Evolutionary conservation across 345 rosid genomes (phyloP), one percentile per base, ranked within the genome.

Genomic region (Gossypium longicalyx): DNA sequence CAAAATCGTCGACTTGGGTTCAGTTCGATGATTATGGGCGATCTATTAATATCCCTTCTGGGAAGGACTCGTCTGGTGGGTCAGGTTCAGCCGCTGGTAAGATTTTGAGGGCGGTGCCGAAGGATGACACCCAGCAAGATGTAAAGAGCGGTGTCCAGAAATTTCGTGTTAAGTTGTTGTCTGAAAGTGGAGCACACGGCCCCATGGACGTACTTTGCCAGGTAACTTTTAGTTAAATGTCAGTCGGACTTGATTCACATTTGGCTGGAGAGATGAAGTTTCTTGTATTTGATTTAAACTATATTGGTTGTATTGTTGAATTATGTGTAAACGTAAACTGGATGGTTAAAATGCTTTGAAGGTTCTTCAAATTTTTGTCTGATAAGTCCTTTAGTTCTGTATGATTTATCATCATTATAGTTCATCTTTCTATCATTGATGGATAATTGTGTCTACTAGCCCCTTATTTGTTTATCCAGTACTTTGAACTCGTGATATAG

Each of bases 1-100:
- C 97, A 2, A 95, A 89, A 60, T 90, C 97, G 12, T 89, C 98
- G 0, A 81, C 89, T 25, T 89, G 87, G 76, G 81, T 91, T 1
- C 77, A 82, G 78, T 96, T 96, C 41, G 99, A 96, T 76, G 99
- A 96, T 84, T 96, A 90, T 78, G 98, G 99, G 51, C 83, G 99
- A 67, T 78, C 97, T 47, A 89, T 93, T 74, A 86, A 83, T 78
- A 13, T 84, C 9, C 79, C 90, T 54, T 87, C 94, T 7, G 87
- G 80, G 15, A 87, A 88, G 83, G 96, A 87, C 20, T 83, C 89
- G 0, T 81, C 86, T 0, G 77, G 48, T 17, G 71, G 75, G 66
- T 80, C 87, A 3, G 75, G 79, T 60, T 76, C 78, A 0, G 80
- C 80, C 23, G 85, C 89, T 53, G 78, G 85, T 13, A 96, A 96